A percentile compares a stretch with the other conserved stretches of the same genome.
Conservation (phyloP, 257 asterid species). For the Leptodermis oblonga region DNA sequence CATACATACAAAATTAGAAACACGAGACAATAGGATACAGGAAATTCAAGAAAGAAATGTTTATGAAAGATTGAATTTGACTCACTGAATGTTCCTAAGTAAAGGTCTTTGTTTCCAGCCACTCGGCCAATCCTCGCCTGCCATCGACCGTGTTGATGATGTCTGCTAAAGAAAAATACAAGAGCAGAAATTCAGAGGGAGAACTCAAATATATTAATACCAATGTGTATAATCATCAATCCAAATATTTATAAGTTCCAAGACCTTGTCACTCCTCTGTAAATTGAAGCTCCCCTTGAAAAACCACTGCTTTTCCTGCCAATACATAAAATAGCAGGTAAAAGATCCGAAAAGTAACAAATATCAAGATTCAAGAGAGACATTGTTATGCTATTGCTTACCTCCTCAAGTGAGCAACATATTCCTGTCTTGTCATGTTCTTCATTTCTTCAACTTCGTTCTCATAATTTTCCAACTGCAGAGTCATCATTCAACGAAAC, state of each 20-base stretch:
- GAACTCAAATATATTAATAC: not conserved
- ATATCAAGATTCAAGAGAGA: not conserved
- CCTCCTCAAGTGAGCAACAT: slow-evolving; percentile 95
- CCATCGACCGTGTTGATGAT: slow-evolving; percentile 99
- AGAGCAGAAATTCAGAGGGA: slow-evolving; percentile 19
- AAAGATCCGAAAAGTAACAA: not conserved
- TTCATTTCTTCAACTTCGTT: slow-evolving; percentile 82
- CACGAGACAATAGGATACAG: not conserved
- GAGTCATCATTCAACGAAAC: not conserved
- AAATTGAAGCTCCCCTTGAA: slow-evolving; percentile 97
- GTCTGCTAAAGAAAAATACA: slow-evolving; percentile 70
- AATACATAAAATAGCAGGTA: not conserved
- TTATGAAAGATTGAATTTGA: not conserved
- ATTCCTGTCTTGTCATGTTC: slow-evolving; percentile 94
- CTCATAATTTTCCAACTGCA: slow-evolving; percentile 79
- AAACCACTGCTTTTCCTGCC: slow-evolving; percentile 98
- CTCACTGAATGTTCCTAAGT: slow-evolving; percentile 95
- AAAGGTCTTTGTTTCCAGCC: slow-evolving; percentile 96
- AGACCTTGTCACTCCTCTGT: slow-evolving; percentile 99
- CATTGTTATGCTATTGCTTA: slow-evolving; percentile 7
- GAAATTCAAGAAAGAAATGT: not conserved
- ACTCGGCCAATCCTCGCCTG: slow-evolving; percentile 99
- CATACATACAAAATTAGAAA: too few relatives aligned
- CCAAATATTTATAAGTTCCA: slow-evolving; percentile 11
- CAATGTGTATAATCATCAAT: not conserved